Conservation (phyloP, 2,329 filamentous ascomycete genomes). For the Penicillium sp. region DNA sequence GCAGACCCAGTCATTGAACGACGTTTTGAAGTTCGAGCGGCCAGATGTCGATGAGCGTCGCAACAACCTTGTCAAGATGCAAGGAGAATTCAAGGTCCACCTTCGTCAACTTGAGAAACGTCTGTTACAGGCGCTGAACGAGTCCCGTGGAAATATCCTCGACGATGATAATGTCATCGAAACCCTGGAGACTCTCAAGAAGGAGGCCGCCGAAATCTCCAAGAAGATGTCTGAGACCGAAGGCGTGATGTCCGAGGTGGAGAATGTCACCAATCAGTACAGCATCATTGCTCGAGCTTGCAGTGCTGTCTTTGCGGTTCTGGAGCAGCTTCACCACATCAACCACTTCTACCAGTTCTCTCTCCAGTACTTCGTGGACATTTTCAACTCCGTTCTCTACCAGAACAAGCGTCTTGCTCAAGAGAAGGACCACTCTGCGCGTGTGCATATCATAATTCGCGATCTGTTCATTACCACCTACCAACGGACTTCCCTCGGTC, state of each 20-base stretch:
- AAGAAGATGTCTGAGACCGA: slow-evolving; percentile 96
- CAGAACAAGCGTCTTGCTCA: slow-evolving; percentile 73
- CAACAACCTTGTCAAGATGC: slow-evolving; percentile 96
- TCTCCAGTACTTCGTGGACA: slow-evolving; percentile 95
- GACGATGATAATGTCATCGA: slow-evolving; percentile 98
- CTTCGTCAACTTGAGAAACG: slow-evolving; percentile 93
- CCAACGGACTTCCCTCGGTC: slow-evolving; percentile 87
- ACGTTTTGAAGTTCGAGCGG: slow-evolving; percentile 95
- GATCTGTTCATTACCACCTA: slow-evolving; percentile 91
- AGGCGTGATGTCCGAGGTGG: slow-evolving; percentile 97
- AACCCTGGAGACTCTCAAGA: slow-evolving; percentile 96
- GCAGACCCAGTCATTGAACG: slow-evolving; percentile 95
- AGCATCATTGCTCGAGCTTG: slow-evolving; percentile 90
- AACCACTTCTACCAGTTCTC: slow-evolving; percentile 99
- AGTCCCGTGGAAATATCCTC: slow-evolving; percentile 95
- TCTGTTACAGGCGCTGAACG: slow-evolving; percentile 91
- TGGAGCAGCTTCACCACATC: slow-evolving; percentile 96
- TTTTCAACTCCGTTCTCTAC: slow-evolving; percentile 90
- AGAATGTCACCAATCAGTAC: slow-evolving; percentile 93
- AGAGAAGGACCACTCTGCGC: slow-evolving; percentile 74
- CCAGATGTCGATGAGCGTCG: slow-evolving; percentile 96
- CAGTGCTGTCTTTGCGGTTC: slow-evolving; percentile 94
- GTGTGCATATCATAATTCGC: slow-evolving; percentile 86
- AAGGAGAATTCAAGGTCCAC: slow-evolving; percentile 99
- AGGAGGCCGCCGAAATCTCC: slow-evolving; percentile 93